Percentiles rank a stretch among this genome's conserved stretches.
Conservation (phyloP, 1,139 yeast genomes). For the Yamadazyma friedrichii region DNA sequence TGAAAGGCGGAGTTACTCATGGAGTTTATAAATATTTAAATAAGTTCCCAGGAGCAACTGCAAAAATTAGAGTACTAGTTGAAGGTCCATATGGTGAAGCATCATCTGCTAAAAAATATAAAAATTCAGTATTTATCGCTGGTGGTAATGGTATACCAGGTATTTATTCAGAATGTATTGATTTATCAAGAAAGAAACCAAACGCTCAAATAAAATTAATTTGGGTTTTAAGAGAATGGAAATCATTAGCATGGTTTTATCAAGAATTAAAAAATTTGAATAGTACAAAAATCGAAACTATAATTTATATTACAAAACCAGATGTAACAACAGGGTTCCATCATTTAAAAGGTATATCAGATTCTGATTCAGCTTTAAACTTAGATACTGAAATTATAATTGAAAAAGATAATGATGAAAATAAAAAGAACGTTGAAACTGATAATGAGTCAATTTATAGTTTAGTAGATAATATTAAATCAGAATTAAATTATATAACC, state of each 20-base stretch:
- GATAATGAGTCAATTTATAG: constrained; percentile 6
- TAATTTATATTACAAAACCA: constrained; percentile 21
- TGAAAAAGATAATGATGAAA: constrained; percentile 11
- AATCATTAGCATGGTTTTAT: constrained; percentile 44
- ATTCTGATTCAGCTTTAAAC: constrained; percentile 11
- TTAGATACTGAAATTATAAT: constrained; percentile 15
- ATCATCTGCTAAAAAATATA: constrained; percentile 25
- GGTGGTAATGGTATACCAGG: constrained; percentile 50
- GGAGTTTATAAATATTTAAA: constrained; percentile 26
- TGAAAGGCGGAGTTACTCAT: constrained; percentile 35
- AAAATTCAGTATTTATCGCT: constrained; percentile 33
- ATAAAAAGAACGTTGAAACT: constrained; percentile 4
- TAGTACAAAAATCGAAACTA: constrained; percentile 24
- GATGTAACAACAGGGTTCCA: constrained; percentile 11
- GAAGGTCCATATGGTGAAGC: constrained; percentile 42
- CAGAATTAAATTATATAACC: constrained; percentile 21
- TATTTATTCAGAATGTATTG: constrained; percentile 24
- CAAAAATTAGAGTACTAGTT: constrained; percentile 28
- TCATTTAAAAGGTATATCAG: constrained; percentile 15
- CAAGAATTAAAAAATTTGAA: constrained; percentile 39
- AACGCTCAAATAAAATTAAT: constrained; percentile 16
- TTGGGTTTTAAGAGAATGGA: constrained; percentile 49
- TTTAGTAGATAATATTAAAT: constrained; percentile 12
- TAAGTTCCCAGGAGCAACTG: constrained; percentile 23
- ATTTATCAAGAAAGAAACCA: constrained; percentile 16